Percentiles rank a stretch among this genome's conserved stretches.
Conservation (phyloP, 352 stramenopile genomes). For the Phytophthora ramorum region DNA sequence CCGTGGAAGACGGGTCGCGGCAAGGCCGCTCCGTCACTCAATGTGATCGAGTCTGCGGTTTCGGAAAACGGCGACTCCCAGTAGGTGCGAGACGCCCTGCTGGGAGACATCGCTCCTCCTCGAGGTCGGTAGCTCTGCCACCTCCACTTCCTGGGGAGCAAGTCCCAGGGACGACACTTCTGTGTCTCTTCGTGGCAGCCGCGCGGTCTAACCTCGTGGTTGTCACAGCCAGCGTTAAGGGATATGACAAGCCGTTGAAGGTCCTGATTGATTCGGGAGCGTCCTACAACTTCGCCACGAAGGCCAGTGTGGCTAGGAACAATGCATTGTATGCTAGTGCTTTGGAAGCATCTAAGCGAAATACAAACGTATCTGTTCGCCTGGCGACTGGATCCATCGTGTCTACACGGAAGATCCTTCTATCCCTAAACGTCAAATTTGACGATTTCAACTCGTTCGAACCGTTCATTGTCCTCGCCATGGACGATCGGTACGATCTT, state of each 20-base stretch:
- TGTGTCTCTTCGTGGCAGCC: background rate
- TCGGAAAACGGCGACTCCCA: no score
- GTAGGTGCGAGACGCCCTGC: no score
- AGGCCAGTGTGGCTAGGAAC: background rate
- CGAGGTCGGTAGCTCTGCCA: no score
- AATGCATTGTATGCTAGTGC: background rate
- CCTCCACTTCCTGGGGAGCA: background rate
- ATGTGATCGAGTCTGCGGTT: no score
- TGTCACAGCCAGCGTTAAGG: background rate
- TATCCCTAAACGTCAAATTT: background rate
- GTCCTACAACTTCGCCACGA: background rate
- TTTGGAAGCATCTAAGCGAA: conserved; percentile 2
- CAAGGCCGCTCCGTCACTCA: no score
- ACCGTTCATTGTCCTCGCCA: background rate
- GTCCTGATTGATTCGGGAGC: conserved; percentile 3
- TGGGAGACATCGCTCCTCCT: no score
- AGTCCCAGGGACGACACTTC: background rate
- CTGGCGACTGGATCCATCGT: background rate
- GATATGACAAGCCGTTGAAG: background rate
- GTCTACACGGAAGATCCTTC: background rate
- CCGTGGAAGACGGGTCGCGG: no score
- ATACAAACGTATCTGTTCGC: conserved; percentile 3
- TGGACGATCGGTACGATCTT: background rate
- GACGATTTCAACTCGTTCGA: background rate
- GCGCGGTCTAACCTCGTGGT: conserved; percentile 3